Evolutionary conservation across 169 alveolate genomes (phyloP), one percentile per base, ranked within the genome.

Genomic region (Babesia caballi): DNA sequence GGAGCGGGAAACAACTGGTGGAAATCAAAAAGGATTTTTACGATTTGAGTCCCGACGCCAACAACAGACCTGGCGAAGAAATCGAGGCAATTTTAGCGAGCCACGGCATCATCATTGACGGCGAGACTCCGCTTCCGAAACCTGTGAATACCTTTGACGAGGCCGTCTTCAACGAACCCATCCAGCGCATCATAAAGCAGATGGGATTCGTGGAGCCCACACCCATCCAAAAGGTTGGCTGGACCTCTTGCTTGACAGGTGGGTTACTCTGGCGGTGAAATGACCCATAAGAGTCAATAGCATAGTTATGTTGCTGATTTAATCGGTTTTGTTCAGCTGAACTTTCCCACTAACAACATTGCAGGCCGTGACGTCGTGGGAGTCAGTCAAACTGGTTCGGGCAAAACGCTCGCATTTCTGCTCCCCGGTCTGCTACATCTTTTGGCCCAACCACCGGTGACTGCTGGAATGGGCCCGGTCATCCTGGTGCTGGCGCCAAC

Each of bases 311-410:
- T 17, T 35, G 23, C 94, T 94, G n/a, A n/a, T n/a, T n/a, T n/a
- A n/a, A n/a, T n/a, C n/a, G n/a, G n/a, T n/a, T n/a, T n/a, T n/a
- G n/a, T n/a, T n/a, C n/a, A n/a, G n/a, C n/a, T n/a, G n/a, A n/a
- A n/a, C n/a, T n/a, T 0, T 38, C 14, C 2, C 7, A 38, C 14
- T 38, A 38, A 38, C 14, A 17, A 92, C 19, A 73, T 91, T 4
- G 65, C 93, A 21, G 98, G 98, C 32, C 89, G 95, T 51, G 98
- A 96, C 73, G 87, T 95, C 80, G 93, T 96, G 36, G 99, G 98
- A 23, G 95, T 95, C 49, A 95, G 98, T 6, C 96, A 96, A 76
- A 96, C 99, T 3, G 99, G 98, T 11, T 90, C 97, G 54, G 99
- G 99, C 15, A 96, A 96, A 85, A 96, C 99, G 27, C 63, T 94